These are phyloP conservation scores for Diaporthe vaccinii DNA, from an alignment of 2,329 filamentous ascomycete species.

Conservation along the genomic window DNA sequence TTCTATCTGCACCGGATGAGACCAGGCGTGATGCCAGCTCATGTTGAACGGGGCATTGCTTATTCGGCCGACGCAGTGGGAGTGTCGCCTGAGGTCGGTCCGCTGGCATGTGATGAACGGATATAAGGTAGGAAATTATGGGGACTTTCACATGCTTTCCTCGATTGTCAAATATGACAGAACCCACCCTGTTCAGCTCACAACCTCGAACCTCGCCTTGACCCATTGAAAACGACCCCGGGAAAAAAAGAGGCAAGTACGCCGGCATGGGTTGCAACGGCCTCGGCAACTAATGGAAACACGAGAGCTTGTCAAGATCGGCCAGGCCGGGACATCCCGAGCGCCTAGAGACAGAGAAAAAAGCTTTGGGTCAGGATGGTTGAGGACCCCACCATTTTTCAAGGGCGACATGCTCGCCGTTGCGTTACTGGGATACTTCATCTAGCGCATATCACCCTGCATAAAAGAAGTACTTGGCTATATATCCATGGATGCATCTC, in stretches of 20 bases:
- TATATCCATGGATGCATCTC: fast-evolving
- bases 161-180: neutral
- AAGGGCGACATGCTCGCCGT: too few relatives aligned
- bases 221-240: neutral
- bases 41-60: neutral
- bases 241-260: neutral
- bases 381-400: slow-evolving; percentile 16
- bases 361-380: slow-evolving; percentile 30
- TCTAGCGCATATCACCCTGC: fast-evolving
- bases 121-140: slow-evolving; percentile 28
- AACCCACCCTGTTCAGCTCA: slow-evolving; percentile 18
- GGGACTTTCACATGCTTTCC: slow-evolving; percentile 38
- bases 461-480: neutral
- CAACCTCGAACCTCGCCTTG: slow-evolving; percentile 33
- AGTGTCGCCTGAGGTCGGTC: neutral
- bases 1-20: neutral
- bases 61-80: neutral
- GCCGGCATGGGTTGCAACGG: slow-evolving; percentile 9
- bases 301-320: slow-evolving; percentile 29
- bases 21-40: neutral
- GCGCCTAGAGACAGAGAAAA: slow-evolving; percentile 4
- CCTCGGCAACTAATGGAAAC: slow-evolving; percentile 29
- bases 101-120: slow-evolving; percentile 23
- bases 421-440: neutral
- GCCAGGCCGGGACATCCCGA: slow-evolving; percentile 31